These are phyloP conservation scores for Neonectria neomacrospora DNA, from an alignment of 2,329 filamentous ascomycete species.

Conservation along the genomic window DNA sequence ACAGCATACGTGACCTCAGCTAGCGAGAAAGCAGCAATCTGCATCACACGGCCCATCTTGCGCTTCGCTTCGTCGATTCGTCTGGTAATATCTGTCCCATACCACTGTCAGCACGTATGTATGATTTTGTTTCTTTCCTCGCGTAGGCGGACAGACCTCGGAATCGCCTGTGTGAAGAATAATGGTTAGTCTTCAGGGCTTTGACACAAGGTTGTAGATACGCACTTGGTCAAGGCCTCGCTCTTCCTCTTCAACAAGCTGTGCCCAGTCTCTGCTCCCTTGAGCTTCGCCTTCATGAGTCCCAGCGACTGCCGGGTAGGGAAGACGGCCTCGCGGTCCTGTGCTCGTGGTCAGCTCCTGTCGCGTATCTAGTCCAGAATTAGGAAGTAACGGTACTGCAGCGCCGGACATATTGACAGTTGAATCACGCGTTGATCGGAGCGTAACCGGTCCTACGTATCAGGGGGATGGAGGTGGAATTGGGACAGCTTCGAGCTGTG, in stretches of 20 bases:
- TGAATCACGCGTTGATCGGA: slow-evolving; percentile 14
- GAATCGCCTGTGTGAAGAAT: slow-evolving; percentile 75
- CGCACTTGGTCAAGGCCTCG: slow-evolving; percentile 95
- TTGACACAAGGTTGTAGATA: slow-evolving; percentile 16
- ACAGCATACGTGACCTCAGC: slow-evolving; percentile 98
- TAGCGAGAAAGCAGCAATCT: slow-evolving; percentile 96
- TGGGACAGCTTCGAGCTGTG: slow-evolving; percentile 23
- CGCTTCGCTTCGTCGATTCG: slow-evolving; percentile 99
- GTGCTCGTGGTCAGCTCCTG: slow-evolving; percentile 29
- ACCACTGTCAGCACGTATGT: slow-evolving; percentile 27
- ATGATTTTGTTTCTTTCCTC: slow-evolving; percentile 17
- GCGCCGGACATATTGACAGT: slow-evolving; percentile 49
- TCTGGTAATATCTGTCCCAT: slow-evolving; percentile 82
- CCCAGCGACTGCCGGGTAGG: slow-evolving; percentile 96
- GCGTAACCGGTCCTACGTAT: slow-evolving; percentile 12
- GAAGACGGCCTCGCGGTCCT: slow-evolving; percentile 97
- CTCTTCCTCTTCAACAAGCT: slow-evolving; percentile 97
- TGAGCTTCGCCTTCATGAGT: slow-evolving; percentile 97
- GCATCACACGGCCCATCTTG: slow-evolving; percentile 99
- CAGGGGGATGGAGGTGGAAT: slow-evolving; percentile 17
- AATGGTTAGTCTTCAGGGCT: slow-evolving; percentile 13
- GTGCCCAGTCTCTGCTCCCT: slow-evolving; percentile 91
- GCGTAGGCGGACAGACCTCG: slow-evolving; percentile 68
- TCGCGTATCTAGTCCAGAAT: background rate
- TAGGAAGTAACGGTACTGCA: slow-evolving; percentile 35